Percentiles rank a stretch among this genome's conserved stretches.
Conservation (phyloP, 2,329 filamentous ascomycete species). For the Pyrenochaeta sp. region DNA sequence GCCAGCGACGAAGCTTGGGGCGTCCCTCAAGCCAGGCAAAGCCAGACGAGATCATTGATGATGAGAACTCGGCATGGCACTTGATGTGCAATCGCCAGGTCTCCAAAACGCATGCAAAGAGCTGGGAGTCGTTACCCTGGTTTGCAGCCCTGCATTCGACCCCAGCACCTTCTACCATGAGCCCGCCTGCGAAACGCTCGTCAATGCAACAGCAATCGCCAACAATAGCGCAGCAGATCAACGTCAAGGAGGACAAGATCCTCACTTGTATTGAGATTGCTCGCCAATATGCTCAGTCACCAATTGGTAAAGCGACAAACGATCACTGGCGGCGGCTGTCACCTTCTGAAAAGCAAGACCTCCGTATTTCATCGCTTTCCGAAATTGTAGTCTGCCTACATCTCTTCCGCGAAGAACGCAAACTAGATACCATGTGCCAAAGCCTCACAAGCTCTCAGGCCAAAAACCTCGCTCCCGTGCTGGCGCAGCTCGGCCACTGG, state of each 20-base stretch:
- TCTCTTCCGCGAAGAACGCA: conserved; percentile 87
- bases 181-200: conserved; percentile 29
- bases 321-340: conserved; percentile 65
- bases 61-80: conserved; percentile 42
- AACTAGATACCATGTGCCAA: conserved; percentile 71
- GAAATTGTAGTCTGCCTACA: conserved; percentile 79
- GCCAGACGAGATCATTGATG: conserved; percentile 31
- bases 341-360: conserved; percentile 44
- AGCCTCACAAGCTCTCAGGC: conserved; percentile 57
- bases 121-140: conserved; percentile 46
- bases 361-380: conserved; percentile 66
- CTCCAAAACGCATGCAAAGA: conserved; percentile 34
- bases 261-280: conserved; percentile 41
- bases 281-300: conserved; percentile 45
- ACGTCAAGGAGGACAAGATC: conserved; percentile 37
- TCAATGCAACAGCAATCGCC: conserved; percentile 19
- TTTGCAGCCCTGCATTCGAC: conserved; percentile 42
- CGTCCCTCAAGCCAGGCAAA: conserved; percentile 35
- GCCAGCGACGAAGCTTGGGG: conserved; percentile 33
- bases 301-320: conserved; percentile 51
- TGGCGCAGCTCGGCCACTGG: conserved; percentile 85
- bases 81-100: conserved; percentile 45
- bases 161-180: conserved; percentile 32
- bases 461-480: conserved; percentile 71
- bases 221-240: conserved; percentile 38